phyloP scores from a whole-genome alignment of 2,329 filamentous ascomycete genomes.

The Sclerotinia nivalis region DNA sequence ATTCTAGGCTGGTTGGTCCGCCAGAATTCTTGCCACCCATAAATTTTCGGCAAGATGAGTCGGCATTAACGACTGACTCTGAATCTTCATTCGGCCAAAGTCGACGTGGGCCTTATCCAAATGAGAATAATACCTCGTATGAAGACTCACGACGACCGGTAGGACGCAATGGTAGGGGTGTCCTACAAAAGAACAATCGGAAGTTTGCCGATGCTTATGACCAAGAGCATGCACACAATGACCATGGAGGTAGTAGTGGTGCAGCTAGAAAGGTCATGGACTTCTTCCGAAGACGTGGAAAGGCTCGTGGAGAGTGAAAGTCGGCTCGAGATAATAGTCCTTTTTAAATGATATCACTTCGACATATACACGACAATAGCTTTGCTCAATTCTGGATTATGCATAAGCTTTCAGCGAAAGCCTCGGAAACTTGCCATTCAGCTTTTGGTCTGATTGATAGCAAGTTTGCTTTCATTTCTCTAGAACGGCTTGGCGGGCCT shows the following conservation, averaged over 20 bases:
- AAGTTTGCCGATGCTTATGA: conserved; percentile 89
- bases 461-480: conserved; percentile 17
- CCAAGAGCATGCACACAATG: conserved; percentile 64
- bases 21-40: conserved; percentile 37
- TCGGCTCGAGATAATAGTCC: not conserved
- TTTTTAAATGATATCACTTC: conserved; percentile 11
- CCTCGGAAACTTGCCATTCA: conserved; percentile 19
- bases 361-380: conserved; percentile 18
- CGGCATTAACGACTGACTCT: conserved; percentile 37
- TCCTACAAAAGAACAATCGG: conserved; percentile 82
- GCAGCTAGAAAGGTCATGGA: conserved; percentile 95
- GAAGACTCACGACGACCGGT: conserved; percentile 34
- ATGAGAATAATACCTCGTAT: conserved; percentile 29
- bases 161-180: conserved; percentile 45
- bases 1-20: conserved; percentile 31
- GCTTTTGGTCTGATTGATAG: conserved; percentile 23
- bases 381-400: conserved; percentile 22
- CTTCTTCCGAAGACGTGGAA: conserved; percentile 88
- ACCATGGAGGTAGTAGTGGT: conserved; percentile 75
- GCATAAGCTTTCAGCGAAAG: conserved; percentile 20
- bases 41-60: conserved; percentile 38
- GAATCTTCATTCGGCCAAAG: conserved; percentile 38
- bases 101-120: conserved; percentile 28
- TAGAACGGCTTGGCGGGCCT: conserved; percentile 23
- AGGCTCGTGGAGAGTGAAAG: conserved; percentile 50